Evolutionary conservation across 164 flowering plant genomes (phyloP).

Genomic region (Houttuynia cordata): DNA sequence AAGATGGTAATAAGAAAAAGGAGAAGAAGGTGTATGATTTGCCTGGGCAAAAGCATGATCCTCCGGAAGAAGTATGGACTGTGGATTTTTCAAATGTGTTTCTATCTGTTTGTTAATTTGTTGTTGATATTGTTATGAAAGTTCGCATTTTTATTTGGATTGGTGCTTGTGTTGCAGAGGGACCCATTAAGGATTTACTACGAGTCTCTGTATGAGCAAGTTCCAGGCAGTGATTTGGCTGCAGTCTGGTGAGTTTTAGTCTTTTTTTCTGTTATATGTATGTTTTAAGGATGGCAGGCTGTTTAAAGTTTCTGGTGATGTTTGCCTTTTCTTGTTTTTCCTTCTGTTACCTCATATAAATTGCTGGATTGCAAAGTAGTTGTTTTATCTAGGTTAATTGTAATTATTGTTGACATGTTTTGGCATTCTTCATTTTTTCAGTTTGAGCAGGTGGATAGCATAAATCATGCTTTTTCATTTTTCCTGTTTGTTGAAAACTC

Average conservation of each 20-base stretch:
- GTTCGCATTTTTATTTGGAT: conserved; percentile 4
- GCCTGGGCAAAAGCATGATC: conserved; percentile 94
- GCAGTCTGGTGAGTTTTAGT: conserved; percentile 61
- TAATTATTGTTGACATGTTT: too few relatives aligned
- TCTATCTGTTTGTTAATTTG: neutral
- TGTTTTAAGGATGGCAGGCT: too few relatives aligned
- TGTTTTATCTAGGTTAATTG: too few relatives aligned
- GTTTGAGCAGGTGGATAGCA: too few relatives aligned
- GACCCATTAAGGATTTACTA: conserved; percentile 89
- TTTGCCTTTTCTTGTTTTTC: neutral
- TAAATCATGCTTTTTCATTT: too few relatives aligned
- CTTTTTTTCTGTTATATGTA: neutral
- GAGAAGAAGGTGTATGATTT: conserved; percentile 71
- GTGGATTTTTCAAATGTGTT: neutral
- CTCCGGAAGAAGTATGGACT: conserved; percentile 66
- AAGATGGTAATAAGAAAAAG: conserved; percentile 33
- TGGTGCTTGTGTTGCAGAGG: conserved; percentile 46
- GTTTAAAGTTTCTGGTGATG: neutral
- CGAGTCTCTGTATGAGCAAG: conserved; percentile 58
- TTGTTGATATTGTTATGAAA: neutral
- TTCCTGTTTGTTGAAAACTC: too few relatives aligned
- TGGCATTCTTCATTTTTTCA: too few relatives aligned
- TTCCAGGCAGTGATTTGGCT: conserved; percentile 83
- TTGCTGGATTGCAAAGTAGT: too few relatives aligned
- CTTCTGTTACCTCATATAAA: too few relatives aligned